Conservation (phyloP, 139 green algal genomes). For the Chlamydomonas schloesseri region DNA sequence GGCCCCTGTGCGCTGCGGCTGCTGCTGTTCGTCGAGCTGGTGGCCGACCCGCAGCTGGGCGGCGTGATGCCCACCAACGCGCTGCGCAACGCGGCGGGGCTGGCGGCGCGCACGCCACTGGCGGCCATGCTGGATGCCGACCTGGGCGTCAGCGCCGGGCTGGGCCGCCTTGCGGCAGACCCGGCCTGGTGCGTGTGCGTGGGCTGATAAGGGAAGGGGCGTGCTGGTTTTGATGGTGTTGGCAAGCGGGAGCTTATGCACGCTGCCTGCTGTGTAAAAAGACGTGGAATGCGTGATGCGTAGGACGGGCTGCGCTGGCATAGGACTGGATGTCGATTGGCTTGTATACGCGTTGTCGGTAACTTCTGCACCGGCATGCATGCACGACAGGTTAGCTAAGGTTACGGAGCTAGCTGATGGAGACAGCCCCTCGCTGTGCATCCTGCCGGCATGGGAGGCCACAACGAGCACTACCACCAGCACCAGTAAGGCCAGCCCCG, state of each 20-base stretch:
- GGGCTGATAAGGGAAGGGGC: too few species aligned
- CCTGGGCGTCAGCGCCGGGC: not conserved
- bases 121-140: conserved; percentile 35
- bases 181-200: not conserved
- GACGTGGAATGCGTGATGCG: too few species aligned
- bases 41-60: not conserved
- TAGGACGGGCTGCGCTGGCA: too few species aligned
- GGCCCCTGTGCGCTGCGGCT: conserved; percentile 16
- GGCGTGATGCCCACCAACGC: conserved; percentile 36
- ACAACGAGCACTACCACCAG: not conserved
- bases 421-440: not conserved
- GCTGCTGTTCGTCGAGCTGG: conserved; percentile 14
- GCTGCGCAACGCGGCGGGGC: conserved; percentile 15
- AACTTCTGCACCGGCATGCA: too few species aligned
- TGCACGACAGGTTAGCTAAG: not conserved
- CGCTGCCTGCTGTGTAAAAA: too few species aligned
- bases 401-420: not conserved
- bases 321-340: too few species aligned
- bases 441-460: not conserved
- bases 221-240: too few species aligned
- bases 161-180: not conserved
- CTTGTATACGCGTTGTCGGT: too few species aligned
- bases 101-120: not conserved
- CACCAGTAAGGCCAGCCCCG: not conserved
- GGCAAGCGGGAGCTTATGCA: too few species aligned